Conservation (phyloP, 371 early-diverging fungal genomes). For the Mortierella sp. region DNA sequence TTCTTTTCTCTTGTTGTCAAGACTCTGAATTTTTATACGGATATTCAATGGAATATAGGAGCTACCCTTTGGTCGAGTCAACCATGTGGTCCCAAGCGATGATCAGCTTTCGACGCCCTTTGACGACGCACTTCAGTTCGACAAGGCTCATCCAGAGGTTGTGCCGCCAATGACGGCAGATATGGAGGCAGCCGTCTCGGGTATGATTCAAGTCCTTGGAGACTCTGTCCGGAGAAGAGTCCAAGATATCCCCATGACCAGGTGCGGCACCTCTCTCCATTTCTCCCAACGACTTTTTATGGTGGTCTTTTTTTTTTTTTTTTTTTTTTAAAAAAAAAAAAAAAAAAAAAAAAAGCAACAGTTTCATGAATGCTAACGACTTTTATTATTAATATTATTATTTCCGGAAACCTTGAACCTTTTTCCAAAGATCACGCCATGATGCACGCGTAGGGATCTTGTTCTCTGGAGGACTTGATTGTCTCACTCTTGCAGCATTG, state of each 20-base stretch:
- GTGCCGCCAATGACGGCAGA: conserved; percentile 47
- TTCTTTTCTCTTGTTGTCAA: neutral
- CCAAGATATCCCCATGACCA: conserved; percentile 63
- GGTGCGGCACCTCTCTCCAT: conserved; percentile 54
- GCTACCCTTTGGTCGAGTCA: conserved; percentile 64
- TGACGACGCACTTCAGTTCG: conserved; percentile 23
- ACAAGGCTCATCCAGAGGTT: conserved; percentile 38
- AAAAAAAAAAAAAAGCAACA: conserved; percentile 6
- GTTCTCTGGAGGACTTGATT: conserved; percentile 97
- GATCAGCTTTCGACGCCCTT: conserved; percentile 41
- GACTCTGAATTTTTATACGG: neutral
- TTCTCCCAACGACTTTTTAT: neutral
- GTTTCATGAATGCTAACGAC: too few species aligned
- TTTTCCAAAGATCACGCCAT: conserved; percentile 12
- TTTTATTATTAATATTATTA: too few species aligned
- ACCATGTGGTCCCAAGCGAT: conserved; percentile 52
- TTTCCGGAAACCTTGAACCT: too few species aligned
- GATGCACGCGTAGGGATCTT: conserved; percentile 80
- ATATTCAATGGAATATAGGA: conserved; percentile 22
- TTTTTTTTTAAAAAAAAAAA: conserved; percentile 8
- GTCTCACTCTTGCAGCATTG: conserved; percentile 85
- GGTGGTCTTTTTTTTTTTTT: neutral
- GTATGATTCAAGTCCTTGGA: conserved; percentile 55
- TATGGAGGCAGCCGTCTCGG: conserved; percentile 52
- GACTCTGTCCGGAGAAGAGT: conserved; percentile 68